Conservation (phyloP, 305 asterid species). For the Salvia sclarea region DNA sequence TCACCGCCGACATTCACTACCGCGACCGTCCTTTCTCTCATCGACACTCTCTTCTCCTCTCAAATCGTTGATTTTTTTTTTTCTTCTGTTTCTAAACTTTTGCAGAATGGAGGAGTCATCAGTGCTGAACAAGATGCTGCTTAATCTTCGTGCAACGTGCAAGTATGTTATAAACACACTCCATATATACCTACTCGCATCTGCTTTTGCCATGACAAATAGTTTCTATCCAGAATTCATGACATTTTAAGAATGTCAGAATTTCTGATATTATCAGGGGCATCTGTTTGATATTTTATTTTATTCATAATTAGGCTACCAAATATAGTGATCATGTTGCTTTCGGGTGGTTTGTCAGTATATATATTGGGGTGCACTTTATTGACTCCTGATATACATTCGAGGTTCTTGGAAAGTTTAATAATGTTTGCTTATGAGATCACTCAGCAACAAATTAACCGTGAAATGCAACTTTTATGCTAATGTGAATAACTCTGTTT, state of each 20-base stretch:
- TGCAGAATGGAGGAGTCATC: constrained; percentile 50
- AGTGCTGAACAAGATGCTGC: constrained; percentile 47
- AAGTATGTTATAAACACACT: constrained; percentile 35
- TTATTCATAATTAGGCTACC: constrained; percentile 7
- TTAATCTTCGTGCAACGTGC: constrained; percentile 56
- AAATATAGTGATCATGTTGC: not conserved
- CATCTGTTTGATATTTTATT: not conserved
- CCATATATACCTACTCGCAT: not conserved
- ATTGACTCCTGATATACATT: not conserved
- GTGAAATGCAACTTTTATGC: not conserved
- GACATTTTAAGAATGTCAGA: not conserved
- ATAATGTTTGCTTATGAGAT: not conserved
- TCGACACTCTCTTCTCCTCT: too few relatives aligned
- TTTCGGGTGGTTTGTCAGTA: not conserved
- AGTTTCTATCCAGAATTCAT: not conserved
- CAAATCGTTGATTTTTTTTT: too few relatives aligned
- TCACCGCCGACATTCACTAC: too few relatives aligned
- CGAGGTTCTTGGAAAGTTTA: constrained; percentile 8
- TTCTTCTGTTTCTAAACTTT: not conserved
- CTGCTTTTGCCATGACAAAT: not conserved
- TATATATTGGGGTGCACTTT: not conserved
- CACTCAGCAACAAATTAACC: not conserved
- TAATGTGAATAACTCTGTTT: not conserved
- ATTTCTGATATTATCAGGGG: not conserved
- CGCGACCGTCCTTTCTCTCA: too few relatives aligned